These are phyloP conservation scores for Aotearoamyces nothofagi DNA, from an alignment of 2,329 filamentous ascomycete genomes.

Conservation along the genomic window DNA sequence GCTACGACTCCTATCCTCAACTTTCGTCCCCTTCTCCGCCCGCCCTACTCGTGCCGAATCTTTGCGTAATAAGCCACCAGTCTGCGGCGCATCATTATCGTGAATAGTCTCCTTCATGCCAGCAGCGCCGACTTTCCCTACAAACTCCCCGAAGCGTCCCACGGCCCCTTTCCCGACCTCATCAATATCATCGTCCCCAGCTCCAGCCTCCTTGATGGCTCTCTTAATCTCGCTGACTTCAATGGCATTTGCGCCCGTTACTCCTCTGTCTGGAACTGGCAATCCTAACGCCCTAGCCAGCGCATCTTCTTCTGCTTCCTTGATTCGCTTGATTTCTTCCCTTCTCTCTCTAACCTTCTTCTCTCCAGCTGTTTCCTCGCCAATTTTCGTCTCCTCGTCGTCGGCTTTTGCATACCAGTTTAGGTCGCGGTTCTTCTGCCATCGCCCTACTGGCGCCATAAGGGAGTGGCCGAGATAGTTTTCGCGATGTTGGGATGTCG, in stretches of 20 bases:
- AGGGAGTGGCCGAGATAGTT: conserved; percentile 64
- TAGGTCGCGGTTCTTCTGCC: conserved; percentile 51
- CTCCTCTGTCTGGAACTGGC: conserved; percentile 42
- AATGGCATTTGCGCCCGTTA: conserved; percentile 50
- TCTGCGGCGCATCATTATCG: conserved; percentile 5
- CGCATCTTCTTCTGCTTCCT: conserved; percentile 87
- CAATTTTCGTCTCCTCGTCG: conserved; percentile 31
- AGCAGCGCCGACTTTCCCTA: conserved; percentile 11
- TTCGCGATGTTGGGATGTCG: conserved; percentile 70
- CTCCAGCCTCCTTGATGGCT: conserved; percentile 31
- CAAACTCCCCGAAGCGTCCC: conserved; percentile 17
- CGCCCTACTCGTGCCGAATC: no score
- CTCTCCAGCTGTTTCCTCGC: conserved; percentile 43
- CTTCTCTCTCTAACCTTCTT: conserved; percentile 44
- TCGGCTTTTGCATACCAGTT: conserved; percentile 48
- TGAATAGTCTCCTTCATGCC: conserved; percentile 5
- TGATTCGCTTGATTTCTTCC: conserved; percentile 68
- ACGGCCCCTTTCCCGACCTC: conserved; percentile 13
- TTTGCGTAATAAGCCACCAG: conserved; percentile 9
- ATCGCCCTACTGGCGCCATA: conserved; percentile 61
- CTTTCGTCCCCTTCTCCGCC: conserved; percentile 6
- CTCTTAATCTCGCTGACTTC: conserved; percentile 44
- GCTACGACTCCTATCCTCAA: conserved; percentile 3
- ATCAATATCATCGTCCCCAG: conserved; percentile 21
- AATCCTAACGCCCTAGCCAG: conserved; percentile 72